These are phyloP conservation scores for Alnus rubra DNA, from an alignment of 306 rosid genomes.

Conservation along the genomic window DNA sequence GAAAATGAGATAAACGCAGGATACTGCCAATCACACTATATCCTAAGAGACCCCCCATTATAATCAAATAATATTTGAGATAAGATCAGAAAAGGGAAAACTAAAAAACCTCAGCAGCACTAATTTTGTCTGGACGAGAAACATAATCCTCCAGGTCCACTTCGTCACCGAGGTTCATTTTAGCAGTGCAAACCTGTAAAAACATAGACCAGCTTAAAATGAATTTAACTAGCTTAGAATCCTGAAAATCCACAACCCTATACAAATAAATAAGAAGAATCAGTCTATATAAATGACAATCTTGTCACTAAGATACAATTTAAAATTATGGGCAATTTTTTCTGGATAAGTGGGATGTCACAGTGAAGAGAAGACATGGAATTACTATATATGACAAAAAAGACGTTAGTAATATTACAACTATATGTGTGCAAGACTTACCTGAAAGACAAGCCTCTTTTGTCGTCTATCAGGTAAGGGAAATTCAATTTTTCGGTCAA, in stretches of 20 bases:
- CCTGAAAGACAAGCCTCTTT: constrained; percentile 99
- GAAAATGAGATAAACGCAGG: not conserved
- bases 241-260: not conserved
- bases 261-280: not conserved
- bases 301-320: not conserved
- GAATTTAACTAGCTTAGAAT: constrained; percentile 9
- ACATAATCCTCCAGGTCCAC: constrained; percentile 98
- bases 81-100: not conserved
- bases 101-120: constrained; percentile 97
- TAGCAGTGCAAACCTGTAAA: constrained; percentile 92
- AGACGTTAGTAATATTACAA: not conserved
- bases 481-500: constrained; percentile 94
- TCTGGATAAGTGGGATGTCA: not conserved
- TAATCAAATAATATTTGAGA: constrained; percentile 7
- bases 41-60: not conserved
- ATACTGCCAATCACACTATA: not conserved
- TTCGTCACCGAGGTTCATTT: constrained; percentile 96
- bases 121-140: constrained; percentile 98
- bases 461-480: constrained; percentile 97
- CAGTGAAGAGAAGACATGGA: not conserved
- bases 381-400: not conserved
- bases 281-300: not conserved
- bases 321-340: not conserved
- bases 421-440: constrained; percentile 26
- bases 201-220: not conserved